Conservation (phyloP, 192 early-diverging fungal genomes). For the Dissophora globulifera region DNA sequence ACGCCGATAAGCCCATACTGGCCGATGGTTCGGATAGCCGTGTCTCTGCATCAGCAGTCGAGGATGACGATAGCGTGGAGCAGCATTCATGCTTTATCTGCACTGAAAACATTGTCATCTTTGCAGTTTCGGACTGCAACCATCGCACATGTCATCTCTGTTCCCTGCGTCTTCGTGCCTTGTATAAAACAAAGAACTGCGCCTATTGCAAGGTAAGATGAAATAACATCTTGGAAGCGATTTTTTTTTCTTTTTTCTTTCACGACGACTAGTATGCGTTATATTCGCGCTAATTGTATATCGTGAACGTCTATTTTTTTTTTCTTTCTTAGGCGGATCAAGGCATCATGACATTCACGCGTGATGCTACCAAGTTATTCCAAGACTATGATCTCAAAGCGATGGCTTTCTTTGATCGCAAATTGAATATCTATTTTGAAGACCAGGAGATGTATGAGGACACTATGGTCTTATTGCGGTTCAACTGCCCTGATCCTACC, state of each 20-base stretch:
- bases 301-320: neutral
- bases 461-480: slow-evolving; percentile 75
- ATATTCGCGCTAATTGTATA: neutral
- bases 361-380: slow-evolving; percentile 65
- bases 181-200: slow-evolving; percentile 89
- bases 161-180: slow-evolving; percentile 86
- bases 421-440: slow-evolving; percentile 81
- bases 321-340: slow-evolving; percentile 72
- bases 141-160: slow-evolving; percentile 95
- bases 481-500: slow-evolving; percentile 87
- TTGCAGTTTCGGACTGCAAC: slow-evolving; percentile 89
- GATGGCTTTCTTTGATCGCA: slow-evolving; percentile 71
- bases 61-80: slow-evolving; percentile 42
- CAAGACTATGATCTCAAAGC: slow-evolving; percentile 61
- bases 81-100: slow-evolving; percentile 87
- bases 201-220: slow-evolving; percentile 88
- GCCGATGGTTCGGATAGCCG: neutral
- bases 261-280: slow-evolving; percentile 5
- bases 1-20: slow-evolving; percentile 1
- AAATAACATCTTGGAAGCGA: neutral
- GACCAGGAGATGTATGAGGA: slow-evolving; percentile 78
- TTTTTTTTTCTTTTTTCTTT: slow-evolving; percentile 12
- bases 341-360: slow-evolving; percentile 80
- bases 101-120: slow-evolving; percentile 80
- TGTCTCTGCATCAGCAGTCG: neutral